Evolutionary conservation across 306 rosid species (phyloP), one percentile per base, ranked within the genome.

Genomic region (Lagenaria siceraria): DNA sequence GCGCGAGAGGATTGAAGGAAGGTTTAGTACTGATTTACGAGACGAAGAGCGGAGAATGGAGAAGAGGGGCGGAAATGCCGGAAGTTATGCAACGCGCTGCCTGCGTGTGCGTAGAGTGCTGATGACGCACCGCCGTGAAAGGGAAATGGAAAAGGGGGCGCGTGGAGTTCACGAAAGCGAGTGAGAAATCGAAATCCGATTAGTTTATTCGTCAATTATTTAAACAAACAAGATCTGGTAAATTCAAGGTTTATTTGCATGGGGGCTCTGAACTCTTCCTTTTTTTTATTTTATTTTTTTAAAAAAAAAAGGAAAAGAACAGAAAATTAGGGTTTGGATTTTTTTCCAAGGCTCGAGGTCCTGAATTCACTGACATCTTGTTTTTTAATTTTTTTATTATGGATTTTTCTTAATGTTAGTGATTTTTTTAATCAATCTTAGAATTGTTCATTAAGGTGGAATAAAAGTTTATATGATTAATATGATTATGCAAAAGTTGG

Each of bases 31-130:
- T 89, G 77, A 84, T 85, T 5, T 91, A 86, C 72, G 87, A 89
- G 38, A 83, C 90, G 21, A 36, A 4, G 0, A 46, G 69, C 25
- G 88, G 82, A 53, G 91, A 89, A 54, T 89, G 97, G 97, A 31
- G 80, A 3, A 80, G 83, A 79, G 92, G 66, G 55, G 78, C 82
- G 22, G 86, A 89, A 51, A 74, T 88, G 76, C 92, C 95, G 24
- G 91, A 85, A 77, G 78, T 82, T 10, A 85, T 82, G 14, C 87
- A 88, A 85, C 94, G 94, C 88, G 87, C 97, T 80, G 82, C 90
- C 21, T 89, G 83, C 29, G 91, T 91, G 40, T 76, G 89, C 43
- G 91, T 87, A n/a, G 91, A 89, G 78, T 85, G 92, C 77, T 66
- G 80, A 81, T 31, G 8, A 31, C 31, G 48, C 78, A 64, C 64